Conservation (phyloP, 2,329 filamentous ascomycete species). For the Plectosphaerella sp. region DNA sequence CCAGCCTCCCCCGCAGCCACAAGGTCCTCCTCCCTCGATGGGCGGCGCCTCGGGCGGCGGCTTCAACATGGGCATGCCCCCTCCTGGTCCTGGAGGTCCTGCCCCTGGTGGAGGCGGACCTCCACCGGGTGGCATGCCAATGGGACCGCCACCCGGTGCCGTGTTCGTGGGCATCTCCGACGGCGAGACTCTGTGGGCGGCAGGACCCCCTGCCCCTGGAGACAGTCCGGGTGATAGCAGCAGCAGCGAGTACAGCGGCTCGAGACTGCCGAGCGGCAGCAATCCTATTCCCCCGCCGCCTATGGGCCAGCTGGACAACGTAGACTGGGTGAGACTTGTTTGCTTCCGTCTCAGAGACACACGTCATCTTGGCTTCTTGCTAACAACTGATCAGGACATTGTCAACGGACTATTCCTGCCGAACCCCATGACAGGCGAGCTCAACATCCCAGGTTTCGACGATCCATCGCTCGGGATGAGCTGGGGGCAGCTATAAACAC, state of each 20-base stretch:
- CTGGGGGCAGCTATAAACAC: conserved; percentile 17
- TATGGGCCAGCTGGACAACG: conserved; percentile 37
- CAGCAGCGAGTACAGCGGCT: conserved; percentile 25
- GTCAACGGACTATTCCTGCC: conserved; percentile 31
- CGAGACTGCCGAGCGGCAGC: conserved; percentile 6
- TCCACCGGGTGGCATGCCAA: conserved; percentile 2
- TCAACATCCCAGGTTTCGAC: conserved; percentile 31
- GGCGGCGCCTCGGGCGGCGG: neutral
- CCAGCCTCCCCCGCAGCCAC: conserved; percentile 6
- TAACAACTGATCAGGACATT: conserved; percentile 20
- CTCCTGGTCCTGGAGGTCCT: conserved; percentile 2
- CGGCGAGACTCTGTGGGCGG: conserved; percentile 41
- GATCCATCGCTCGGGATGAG: conserved; percentile 28
- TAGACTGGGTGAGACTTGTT: conserved; percentile 58
- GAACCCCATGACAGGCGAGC: conserved; percentile 31
- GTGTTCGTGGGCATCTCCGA: conserved; percentile 43
- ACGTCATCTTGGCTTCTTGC: neutral
- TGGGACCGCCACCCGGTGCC: conserved; percentile 20
- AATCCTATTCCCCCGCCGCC: conserved; percentile 1
- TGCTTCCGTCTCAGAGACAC: neutral
- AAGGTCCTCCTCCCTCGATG: conserved; percentile 1
- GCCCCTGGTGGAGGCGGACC: conserved; percentile 4
- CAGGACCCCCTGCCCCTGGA: conserved; percentile 28
- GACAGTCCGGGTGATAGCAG: conserved; percentile 35
- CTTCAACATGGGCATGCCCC: conserved; percentile 10